Conservation (phyloP, 2,329 filamentous ascomycete species). For the Domatiomyces catenatus region DNA sequence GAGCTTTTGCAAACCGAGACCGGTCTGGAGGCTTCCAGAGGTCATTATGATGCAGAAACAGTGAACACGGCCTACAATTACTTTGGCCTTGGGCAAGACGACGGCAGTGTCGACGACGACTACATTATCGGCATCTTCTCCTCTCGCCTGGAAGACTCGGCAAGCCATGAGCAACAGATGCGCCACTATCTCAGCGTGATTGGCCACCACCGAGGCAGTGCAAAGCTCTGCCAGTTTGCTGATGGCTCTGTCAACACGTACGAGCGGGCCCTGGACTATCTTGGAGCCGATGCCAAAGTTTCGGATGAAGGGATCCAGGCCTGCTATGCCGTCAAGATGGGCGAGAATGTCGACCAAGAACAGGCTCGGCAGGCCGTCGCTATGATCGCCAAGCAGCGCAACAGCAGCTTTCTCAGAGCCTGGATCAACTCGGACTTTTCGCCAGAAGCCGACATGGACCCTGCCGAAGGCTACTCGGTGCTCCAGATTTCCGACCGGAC, state of each 20-base stretch:
- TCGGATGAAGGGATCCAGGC: conserved; percentile 44
- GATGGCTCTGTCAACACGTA: conserved; percentile 45
- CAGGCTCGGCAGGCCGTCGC: conserved; percentile 40
- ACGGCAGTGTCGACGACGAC: conserved; percentile 38
- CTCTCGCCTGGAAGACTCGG: conserved; percentile 41
- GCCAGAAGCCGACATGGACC: conserved; percentile 41
- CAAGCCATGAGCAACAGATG: conserved; percentile 39
- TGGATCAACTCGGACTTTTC: conserved; percentile 41
- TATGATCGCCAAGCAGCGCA: conserved; percentile 43
- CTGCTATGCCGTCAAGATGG: conserved; percentile 41
- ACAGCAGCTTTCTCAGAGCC: conserved; percentile 38
- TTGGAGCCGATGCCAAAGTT: conserved; percentile 37
- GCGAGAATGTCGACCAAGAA: conserved; percentile 29
- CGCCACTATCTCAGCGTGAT: conserved; percentile 44
- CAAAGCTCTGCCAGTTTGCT: conserved; percentile 42
- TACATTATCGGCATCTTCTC: conserved; percentile 46
- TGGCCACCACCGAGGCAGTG: conserved; percentile 42
- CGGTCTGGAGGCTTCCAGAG: conserved; percentile 42
- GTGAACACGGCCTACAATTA: conserved; percentile 42
- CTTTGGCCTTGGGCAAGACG: conserved; percentile 38
- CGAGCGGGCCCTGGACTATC: conserved; percentile 47
- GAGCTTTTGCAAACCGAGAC: conserved; percentile 44
- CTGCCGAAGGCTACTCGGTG: conserved; percentile 37
- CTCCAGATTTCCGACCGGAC: conserved; percentile 39
- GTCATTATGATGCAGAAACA: conserved; percentile 41